Evolutionary conservation across 225 moss, liverwort and hornwort species (phyloP), one percentile per base, ranked within the genome.

Genomic region (Lunularia cruciata): DNA sequence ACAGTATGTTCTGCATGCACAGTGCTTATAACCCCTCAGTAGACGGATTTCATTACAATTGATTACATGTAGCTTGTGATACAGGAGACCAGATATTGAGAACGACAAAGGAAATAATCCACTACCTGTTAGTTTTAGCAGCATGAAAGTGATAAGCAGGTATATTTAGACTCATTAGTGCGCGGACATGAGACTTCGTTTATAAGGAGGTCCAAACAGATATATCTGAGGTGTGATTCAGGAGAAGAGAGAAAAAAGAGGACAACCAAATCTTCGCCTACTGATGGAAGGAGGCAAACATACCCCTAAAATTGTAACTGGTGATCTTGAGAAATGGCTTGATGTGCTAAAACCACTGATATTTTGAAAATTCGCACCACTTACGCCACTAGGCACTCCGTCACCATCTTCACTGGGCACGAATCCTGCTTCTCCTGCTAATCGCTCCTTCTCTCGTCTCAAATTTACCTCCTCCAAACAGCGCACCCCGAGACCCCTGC

Each of bases 301-400:
- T 76, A 77, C 72, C 67, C 59, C 46, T 28, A 66, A 67, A 25
- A 7, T 53, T 25, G 72, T 53, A 12, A 52, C 53, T 37, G 49
- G 60, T 14, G 66, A 46, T 53, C 55, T 58, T 36, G 62, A 68
- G 18, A 35, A 49, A 8, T 31, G 25, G 6, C 30, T 46, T 28
- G 27, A 30, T 28, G 51, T 40, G 72, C 62, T 64, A 42, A 11
- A 49, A 32, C 35, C 26, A 36, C 6, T 47, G 25, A 25, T 31
- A 12, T 42, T 63, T 25, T 4, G 49, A n/a, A 63, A 58, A 37
- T 28, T 65, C 61, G 3, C 51, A 42, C 48, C 66, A 49, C 35
- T 60, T 7, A 14, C 1, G n/a, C 57, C 28, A 37, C 39, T 48
- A 48, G 14, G 46, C 66, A 20, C 25, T 67, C 55, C 60, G 28